Conservation (phyloP, 2,329 filamentous ascomycete species). For the Dothideomycetidae sp. region DNA sequence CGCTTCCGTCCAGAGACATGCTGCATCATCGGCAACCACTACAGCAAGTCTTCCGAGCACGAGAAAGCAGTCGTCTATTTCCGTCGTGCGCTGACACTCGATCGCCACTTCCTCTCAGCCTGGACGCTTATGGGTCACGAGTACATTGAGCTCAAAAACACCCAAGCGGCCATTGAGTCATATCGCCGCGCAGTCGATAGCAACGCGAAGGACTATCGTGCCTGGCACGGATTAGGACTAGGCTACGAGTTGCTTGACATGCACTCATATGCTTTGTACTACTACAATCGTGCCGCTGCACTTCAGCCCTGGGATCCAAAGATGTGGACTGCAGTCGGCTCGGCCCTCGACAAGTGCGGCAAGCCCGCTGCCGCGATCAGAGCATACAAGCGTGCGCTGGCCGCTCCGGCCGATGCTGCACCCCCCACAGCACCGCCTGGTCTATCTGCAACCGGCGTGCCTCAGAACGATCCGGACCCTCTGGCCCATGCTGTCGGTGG, state of each 20-base stretch:
- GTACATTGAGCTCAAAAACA: slow-evolving; percentile 97
- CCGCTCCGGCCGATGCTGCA: slow-evolving; percentile 75
- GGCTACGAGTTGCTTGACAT: slow-evolving; percentile 97
- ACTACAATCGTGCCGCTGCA: slow-evolving; percentile 89
- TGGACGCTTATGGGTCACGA: slow-evolving; percentile 99
- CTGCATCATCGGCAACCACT: slow-evolving; percentile 95
- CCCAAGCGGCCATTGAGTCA: slow-evolving; percentile 91
- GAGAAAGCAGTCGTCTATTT: slow-evolving; percentile 99
- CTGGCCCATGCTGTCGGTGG: slow-evolving; percentile 34
- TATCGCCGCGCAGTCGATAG: slow-evolving; percentile 92
- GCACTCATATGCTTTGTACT: slow-evolving; percentile 94
- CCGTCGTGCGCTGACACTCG: slow-evolving; percentile 75
- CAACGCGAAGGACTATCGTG: slow-evolving; percentile 89
- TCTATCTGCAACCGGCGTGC: slow-evolving; percentile 13
- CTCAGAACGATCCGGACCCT: slow-evolving; percentile 23
- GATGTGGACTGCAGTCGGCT: slow-evolving; percentile 96
- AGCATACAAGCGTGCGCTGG: slow-evolving; percentile 78
- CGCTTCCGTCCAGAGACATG: slow-evolving; percentile 95
- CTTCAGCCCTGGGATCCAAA: slow-evolving; percentile 93
- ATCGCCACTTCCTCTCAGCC: slow-evolving; percentile 79
- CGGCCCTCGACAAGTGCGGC: slow-evolving; percentile 80
- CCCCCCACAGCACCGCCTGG: slow-evolving; percentile 39
- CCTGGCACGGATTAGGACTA: slow-evolving; percentile 94
- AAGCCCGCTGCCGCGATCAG: slow-evolving; percentile 84
- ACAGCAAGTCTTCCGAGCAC: slow-evolving; percentile 82